Evolutionary conservation across 2,329 filamentous ascomycete genomes (phyloP), one percentile per base, ranked within the genome.

Genomic region (Arthrinium puccinioides): DNA sequence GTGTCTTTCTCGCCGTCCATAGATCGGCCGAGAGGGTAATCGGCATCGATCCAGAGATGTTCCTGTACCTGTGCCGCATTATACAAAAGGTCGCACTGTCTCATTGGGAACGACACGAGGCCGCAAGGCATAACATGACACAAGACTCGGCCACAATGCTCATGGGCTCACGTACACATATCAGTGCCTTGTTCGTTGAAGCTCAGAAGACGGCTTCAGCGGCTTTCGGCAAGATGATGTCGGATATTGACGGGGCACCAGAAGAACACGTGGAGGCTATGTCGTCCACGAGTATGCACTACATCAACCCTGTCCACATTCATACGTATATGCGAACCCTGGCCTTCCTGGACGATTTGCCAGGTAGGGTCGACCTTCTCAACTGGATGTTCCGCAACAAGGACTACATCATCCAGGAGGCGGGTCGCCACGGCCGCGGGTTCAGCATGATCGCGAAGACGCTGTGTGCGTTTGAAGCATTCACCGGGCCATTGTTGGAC

Each of bases 281-380:
- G n/a, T n/a, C n/a, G n/a, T n/a, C n/a, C 15, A 24, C 32, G 10
- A 18, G 13, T 27, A 21, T 69, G 7, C 57, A 64, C 25, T 54
- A 63, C 10, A 61, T 79, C 9, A 55, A 56, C 9, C 67, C 71
- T 6, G 57, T 58, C 15, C 57, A 69, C 25, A 51, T 77, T 2
- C 75, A 83, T 47, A 62, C 65, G 3, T 83, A 84, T 51, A 69
- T 87, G 53, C 69, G 79, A 32, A 69, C 75, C 1, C 61, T 87
- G 16, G 82, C 74, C 1, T 69, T 72, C 36, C 56, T 78, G n/a
- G 71, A 70, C 24, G 76, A 86, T 45, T 65, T 67, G 33, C 60
- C 70, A 3, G 76, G 72, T 34, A 75, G 87, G 53, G 65, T 72
- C 5, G 61, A 61, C 4, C 57, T 81, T 5, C 57, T 82, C 11